Conservation (phyloP, 495 filamentous ascomycete species). For the Bathelium albidoporum region DNA sequence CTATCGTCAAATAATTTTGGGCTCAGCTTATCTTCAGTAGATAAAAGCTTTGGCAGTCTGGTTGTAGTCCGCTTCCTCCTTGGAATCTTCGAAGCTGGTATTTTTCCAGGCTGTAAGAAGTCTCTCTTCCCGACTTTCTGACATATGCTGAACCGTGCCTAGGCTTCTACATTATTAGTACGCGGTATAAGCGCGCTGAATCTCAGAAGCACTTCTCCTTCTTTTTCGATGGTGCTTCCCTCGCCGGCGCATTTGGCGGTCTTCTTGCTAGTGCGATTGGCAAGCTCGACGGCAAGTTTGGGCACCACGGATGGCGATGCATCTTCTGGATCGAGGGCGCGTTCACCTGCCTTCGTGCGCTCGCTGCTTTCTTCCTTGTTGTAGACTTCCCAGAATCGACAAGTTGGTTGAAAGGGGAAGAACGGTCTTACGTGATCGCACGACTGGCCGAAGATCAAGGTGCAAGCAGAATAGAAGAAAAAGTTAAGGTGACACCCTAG, state of each 20-base stretch:
- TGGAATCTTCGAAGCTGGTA: slow-evolving; percentile 11
- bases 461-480: neutral
- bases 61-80: slow-evolving; percentile 11
- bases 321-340: slow-evolving; percentile 23
- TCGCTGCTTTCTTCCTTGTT: slow-evolving; percentile 26
- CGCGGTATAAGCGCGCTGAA: slow-evolving; percentile 11
- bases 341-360: slow-evolving; percentile 18
- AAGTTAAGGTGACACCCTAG: too few relatives aligned
- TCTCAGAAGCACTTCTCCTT: slow-evolving; percentile 5
- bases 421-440: slow-evolving; percentile 15
- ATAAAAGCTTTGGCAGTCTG: slow-evolving; percentile 10
- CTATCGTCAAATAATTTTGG: too few relatives aligned
- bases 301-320: slow-evolving; percentile 23
- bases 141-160: too few relatives aligned
- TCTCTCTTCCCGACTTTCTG: too few relatives aligned
- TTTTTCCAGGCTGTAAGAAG: neutral
- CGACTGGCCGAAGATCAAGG: slow-evolving; percentile 6
- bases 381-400: slow-evolving; percentile 28
- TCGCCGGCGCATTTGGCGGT: slow-evolving; percentile 18
- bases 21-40: too few relatives aligned
- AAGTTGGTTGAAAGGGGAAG: slow-evolving; percentile 16
- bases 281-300: slow-evolving; percentile 17
- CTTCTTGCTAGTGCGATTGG: slow-evolving; percentile 16
- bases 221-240: slow-evolving; percentile 10
- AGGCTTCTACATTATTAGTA: slow-evolving; percentile 3